A percentile compares a stretch with the other conserved stretches of the same genome.
These are phyloP conservation scores for Leishmania guyanensis DNA, from an alignment of 208 protist genomes.

Conservation along the genomic window DNA sequence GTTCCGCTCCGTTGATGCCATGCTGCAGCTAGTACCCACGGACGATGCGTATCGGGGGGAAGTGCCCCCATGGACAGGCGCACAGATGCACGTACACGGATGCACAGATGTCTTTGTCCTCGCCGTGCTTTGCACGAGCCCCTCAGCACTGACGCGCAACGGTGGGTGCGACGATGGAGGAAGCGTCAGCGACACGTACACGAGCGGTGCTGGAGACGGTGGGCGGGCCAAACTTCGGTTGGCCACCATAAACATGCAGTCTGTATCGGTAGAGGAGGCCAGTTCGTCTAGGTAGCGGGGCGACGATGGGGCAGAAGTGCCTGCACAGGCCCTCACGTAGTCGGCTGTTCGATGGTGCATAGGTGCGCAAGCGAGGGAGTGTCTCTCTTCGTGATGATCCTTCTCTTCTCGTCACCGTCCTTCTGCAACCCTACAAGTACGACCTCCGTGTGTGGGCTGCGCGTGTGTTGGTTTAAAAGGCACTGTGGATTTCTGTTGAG, in stretches of 20 bases:
- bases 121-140: background rate
- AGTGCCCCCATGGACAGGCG: too few species aligned
- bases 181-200: conserved; percentile 11
- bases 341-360: background rate
- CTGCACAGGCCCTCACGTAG: background rate
- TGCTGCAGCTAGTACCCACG: background rate
- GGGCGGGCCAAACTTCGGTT: background rate
- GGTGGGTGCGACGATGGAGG: background rate
- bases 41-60: background rate
- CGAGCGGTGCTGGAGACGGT: conserved; percentile 14
- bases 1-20: background rate
- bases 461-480: background rate
- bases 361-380: background rate
- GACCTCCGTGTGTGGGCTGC: background rate
- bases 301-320: background rate
- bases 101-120: background rate
- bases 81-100: background rate
- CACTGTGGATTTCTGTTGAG: background rate
- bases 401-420: background rate
- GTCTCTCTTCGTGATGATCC: background rate
- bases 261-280: conserved; percentile 11
- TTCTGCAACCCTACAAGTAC: background rate
- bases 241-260: conserved; percentile 1
- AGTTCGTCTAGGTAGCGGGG: conserved; percentile 16
- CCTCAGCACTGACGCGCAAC: background rate